Conservation (phyloP, 495 filamentous ascomycete species). For the Physcia stellaris region DNA sequence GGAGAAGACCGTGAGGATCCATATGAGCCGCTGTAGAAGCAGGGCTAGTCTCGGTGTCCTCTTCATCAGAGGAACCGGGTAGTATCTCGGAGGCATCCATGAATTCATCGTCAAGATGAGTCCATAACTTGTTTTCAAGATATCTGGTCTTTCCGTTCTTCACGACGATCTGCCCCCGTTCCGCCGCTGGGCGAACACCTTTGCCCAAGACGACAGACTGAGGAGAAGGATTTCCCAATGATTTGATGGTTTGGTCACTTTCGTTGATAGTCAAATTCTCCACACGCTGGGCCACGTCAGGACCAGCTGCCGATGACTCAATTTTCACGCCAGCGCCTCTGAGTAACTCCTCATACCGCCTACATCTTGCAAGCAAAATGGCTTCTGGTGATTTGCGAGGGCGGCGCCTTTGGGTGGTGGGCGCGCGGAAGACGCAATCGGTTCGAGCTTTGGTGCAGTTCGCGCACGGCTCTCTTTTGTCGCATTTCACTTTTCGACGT, state of each 20-base stretch:
- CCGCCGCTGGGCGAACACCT: slow-evolving; percentile 3
- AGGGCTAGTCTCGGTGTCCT: slow-evolving; percentile 8
- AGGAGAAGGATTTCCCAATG: neutral
- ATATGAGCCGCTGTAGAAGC: slow-evolving; percentile 10
- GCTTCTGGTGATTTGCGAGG: slow-evolving; percentile 41
- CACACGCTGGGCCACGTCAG: neutral
- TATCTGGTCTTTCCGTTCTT: slow-evolving; percentile 31
- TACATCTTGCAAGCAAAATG: slow-evolving; percentile 36
- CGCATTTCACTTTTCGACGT: slow-evolving; percentile 54
- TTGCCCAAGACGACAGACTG: neutral
- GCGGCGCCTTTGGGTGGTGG: slow-evolving; percentile 41
- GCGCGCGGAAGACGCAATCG: slow-evolving; percentile 47
- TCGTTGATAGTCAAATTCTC: neutral
- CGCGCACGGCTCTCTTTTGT: slow-evolving; percentile 49
- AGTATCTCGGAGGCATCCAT: too few species aligned
- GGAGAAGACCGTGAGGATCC: slow-evolving; percentile 13
- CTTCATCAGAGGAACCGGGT: slow-evolving; percentile 16
- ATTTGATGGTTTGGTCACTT: slow-evolving; percentile 4
- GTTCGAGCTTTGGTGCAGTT: slow-evolving; percentile 48
- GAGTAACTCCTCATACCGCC: slow-evolving; percentile 40
- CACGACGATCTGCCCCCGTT: slow-evolving; percentile 22
- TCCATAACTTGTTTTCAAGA: slow-evolving; percentile 28
- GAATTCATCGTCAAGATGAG: slow-evolving; percentile 5
- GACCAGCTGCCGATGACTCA: slow-evolving; percentile 11
- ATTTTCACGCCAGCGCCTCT: slow-evolving; percentile 36